Evolutionary conservation across 305 asterid genomes (phyloP), one percentile per base, ranked within the genome.

Genomic region (Fraxinus angustifolia): DNA sequence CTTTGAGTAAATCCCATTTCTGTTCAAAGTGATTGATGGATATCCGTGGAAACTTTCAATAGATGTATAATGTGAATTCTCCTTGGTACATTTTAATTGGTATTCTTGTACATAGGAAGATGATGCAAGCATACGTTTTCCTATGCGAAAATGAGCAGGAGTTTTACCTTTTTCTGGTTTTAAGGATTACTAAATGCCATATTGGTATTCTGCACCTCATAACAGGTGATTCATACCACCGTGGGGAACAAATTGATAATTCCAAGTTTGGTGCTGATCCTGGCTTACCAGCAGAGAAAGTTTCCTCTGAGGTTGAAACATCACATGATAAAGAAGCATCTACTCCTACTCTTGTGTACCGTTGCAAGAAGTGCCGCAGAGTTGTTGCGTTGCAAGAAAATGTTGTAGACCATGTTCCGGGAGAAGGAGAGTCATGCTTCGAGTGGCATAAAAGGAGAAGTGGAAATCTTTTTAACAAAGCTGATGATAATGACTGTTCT

Each of bases 321-420:
- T 80, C 87, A 62, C 53, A 78, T 42, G 78, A 76, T 30, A 89
- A 73, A 79, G 91, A 85, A 80, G 83, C 76, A 33, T 26, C 73
- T 10, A 73, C 78, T 60, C 83, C 85, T 50, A 84, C 90, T 84
- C 88, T 82, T 77, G 90, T 92, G 75, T 94, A 91, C 86, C 90
- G 98, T 65, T 96, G 99, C 96, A 94, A 92, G 91, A 94, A 93
- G 88, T 96, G 98, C 84, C 91, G 98, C 73, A 93, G 98, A 81
- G 86, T 93, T 35, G 93, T 94, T 84, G 98, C 99, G 11, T 70
- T 92, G 89, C 91, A 90, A 89, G 91, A 89, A 56, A 87, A 96
- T 85, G 94, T 93, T 79, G 73, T 96, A 80, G 94, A 89, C 83
- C 98, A 96, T 84, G 92, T 90, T 82, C 98, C 98, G 1, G 99